Percentiles rank a stretch among this genome's conserved stretches.
Conservation (phyloP, 2,329 filamentous ascomycete genomes). For the Thermoascus crustaceus region DNA sequence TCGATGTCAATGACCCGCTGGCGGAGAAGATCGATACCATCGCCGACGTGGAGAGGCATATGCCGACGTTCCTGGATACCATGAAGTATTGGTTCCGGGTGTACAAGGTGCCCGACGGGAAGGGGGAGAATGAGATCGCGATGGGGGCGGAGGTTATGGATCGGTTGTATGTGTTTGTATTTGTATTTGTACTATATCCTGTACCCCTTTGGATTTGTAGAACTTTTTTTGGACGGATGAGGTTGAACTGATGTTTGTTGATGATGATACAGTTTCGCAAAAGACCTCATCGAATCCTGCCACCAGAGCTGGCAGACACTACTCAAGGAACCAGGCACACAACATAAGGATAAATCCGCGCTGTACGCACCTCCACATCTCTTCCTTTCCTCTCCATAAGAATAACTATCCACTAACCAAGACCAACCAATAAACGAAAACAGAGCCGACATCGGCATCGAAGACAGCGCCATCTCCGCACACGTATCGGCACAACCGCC, state of each 20-base stretch:
- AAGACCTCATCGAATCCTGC: constrained; percentile 3
- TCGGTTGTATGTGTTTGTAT: background rate
- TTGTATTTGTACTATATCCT: background rate
- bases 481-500: background rate
- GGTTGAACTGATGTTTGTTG: background rate
- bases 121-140: constrained; percentile 72
- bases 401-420: background rate
- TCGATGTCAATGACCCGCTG: constrained; percentile 60
- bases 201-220: background rate
- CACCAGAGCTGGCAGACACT: constrained; percentile 7
- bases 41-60: constrained; percentile 85
- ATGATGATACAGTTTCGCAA: constrained; percentile 5
- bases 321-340: background rate
- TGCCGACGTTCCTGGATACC: constrained; percentile 77
- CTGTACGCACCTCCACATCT: constrained; percentile 3
- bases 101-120: constrained; percentile 86
- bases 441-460: constrained; percentile 4
- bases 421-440: background rate
- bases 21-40: constrained; percentile 84
- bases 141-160: constrained; percentile 51
- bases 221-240: background rate
- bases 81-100: constrained; percentile 97
- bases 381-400: background rate
- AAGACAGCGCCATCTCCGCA: background rate
- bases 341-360: constrained; percentile 1